A percentile compares a stretch with the other conserved stretches of the same genome.
These are phyloP conservation scores for Immersiporthe knoxdaviesiana DNA, from an alignment of 2,329 filamentous ascomycete species.

Conservation along the genomic window DNA sequence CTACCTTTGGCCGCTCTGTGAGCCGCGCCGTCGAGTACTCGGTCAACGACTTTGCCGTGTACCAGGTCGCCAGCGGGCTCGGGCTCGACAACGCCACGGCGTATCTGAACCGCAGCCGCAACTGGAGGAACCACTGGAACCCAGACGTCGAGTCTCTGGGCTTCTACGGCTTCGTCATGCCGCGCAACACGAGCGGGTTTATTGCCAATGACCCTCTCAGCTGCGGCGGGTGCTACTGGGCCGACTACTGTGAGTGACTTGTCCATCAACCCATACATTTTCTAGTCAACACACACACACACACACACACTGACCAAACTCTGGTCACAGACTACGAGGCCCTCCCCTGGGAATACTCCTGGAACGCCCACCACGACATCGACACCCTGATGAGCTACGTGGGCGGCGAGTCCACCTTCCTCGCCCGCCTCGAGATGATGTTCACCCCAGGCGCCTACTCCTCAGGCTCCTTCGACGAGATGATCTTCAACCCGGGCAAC, in stretches of 20 bases:
- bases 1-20: conserved; percentile 62
- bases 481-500: conserved; percentile 69
- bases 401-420: conserved; percentile 63
- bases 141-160: conserved; percentile 57
- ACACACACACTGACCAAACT: not conserved
- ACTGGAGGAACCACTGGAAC: conserved; percentile 77
- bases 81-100: conserved; percentile 56
- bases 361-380: conserved; percentile 71
- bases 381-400: conserved; percentile 54
- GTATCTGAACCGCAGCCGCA: conserved; percentile 65
- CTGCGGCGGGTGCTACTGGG: conserved; percentile 70
- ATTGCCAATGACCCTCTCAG: conserved; percentile 57
- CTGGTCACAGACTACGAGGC: conserved; percentile 59
- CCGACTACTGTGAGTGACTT: conserved; percentile 51
- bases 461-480: conserved; percentile 53
- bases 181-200: conserved; percentile 56
- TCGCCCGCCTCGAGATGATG: conserved; percentile 61
- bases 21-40: conserved; percentile 70
- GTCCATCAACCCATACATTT: too few relatives aligned
- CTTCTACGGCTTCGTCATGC: conserved; percentile 69
- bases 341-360: conserved; percentile 67
- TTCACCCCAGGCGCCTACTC: conserved; percentile 55
- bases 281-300: too few relatives aligned
- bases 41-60: conserved; percentile 69
- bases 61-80: conserved; percentile 65